Conservation (phyloP, 306 rosid species). For the Prunus mira region DNA sequence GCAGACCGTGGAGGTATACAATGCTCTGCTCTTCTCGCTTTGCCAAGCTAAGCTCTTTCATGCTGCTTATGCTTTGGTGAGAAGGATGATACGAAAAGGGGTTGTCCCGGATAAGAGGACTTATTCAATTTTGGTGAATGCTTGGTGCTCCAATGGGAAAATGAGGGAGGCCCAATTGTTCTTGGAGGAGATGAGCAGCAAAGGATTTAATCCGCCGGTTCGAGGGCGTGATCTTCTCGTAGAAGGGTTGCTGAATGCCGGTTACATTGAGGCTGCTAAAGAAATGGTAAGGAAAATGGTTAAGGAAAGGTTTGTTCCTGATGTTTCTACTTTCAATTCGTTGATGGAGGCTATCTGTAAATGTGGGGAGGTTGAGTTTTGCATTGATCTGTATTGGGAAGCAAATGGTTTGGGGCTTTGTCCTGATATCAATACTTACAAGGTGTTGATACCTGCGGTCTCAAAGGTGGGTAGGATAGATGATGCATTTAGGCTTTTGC, state of each 20-base stretch:
- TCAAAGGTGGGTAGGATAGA: conserved; percentile 62
- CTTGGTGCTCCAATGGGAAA: conserved; percentile 85
- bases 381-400: conserved; percentile 51
- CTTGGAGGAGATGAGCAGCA: conserved; percentile 70
- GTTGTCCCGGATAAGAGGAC: conserved; percentile 60
- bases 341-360: conserved; percentile 49
- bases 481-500: conserved; percentile 66
- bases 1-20: conserved; percentile 50
- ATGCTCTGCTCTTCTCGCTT: conserved; percentile 69
- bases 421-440: conserved; percentile 73
- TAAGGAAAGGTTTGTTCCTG: conserved; percentile 62
- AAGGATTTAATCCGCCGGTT: conserved; percentile 77
- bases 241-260: conserved; percentile 75
- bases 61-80: conserved; percentile 71
- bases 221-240: conserved; percentile 89
- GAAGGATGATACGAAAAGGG: conserved; percentile 69
- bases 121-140: conserved; percentile 64
- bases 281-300: conserved; percentile 71
- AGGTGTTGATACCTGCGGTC: conserved; percentile 62
- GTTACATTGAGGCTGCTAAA: conserved; percentile 68
- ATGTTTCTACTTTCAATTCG: conserved; percentile 64
- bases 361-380: conserved; percentile 63
- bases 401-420: conserved; percentile 57
- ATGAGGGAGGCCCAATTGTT: conserved; percentile 73
- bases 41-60: conserved; percentile 72